These are phyloP conservation scores for Phytophthora cactorum DNA, from an alignment of 352 stramenopile genomes.

Conservation along the genomic window DNA sequence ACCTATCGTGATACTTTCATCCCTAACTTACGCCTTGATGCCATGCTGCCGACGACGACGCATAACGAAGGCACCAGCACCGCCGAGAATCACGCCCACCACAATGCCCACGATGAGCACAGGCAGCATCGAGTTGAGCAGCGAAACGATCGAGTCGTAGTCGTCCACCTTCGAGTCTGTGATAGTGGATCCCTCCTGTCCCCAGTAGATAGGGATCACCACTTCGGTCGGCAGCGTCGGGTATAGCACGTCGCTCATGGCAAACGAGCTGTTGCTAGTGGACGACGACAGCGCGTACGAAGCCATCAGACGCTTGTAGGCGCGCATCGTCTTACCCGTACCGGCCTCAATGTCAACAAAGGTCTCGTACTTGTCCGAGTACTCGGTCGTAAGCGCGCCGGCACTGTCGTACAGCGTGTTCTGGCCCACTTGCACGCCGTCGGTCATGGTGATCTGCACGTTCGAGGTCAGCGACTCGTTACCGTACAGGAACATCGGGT, in stretches of 20 bases:
- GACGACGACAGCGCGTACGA: slow-evolving; percentile 61
- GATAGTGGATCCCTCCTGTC: slow-evolving; percentile 54
- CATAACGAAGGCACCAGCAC: slow-evolving; percentile 44
- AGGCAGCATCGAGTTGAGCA: slow-evolving; percentile 59
- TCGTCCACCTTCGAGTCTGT: slow-evolving; percentile 36
- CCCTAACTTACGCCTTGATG: slow-evolving; percentile 25
- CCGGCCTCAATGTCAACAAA: slow-evolving; percentile 69
- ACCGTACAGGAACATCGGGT: slow-evolving; percentile 65
- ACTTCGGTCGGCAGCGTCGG: slow-evolving; percentile 57
- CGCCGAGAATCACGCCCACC: slow-evolving; percentile 40
- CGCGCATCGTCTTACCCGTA: slow-evolving; percentile 75
- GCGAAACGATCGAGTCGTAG: slow-evolving; percentile 50
- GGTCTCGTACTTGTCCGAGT: slow-evolving; percentile 63
- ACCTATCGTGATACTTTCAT: slow-evolving; percentile 16
- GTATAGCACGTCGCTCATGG: slow-evolving; percentile 71
- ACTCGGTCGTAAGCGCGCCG: slow-evolving; percentile 51
- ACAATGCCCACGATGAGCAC: slow-evolving; percentile 63
- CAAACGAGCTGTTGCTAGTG: slow-evolving; percentile 33
- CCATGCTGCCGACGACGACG: slow-evolving; percentile 42
- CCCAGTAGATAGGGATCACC: slow-evolving; percentile 61
- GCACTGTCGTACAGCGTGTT: slow-evolving; percentile 54
- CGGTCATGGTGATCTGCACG: slow-evolving; percentile 58
- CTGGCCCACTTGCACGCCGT: slow-evolving; percentile 47
- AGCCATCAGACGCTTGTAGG: slow-evolving; percentile 70
- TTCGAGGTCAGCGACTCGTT: slow-evolving; percentile 49